Conservation (phyloP, 2,329 filamentous ascomycete genomes). For the Hypoxylon sp. region DNA sequence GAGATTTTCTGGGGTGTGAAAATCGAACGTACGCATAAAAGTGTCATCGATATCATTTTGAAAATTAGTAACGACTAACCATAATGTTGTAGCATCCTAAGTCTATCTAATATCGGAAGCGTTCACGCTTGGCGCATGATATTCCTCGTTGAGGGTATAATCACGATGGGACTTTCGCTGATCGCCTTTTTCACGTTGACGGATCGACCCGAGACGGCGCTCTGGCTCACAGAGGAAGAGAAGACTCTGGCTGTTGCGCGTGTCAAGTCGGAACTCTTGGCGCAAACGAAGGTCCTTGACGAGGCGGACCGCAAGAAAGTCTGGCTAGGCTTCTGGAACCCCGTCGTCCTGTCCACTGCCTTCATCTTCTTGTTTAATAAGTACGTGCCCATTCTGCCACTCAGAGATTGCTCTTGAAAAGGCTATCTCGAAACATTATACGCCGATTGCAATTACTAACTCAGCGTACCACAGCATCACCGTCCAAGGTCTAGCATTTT, state of each 20-base stretch:
- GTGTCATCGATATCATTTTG: background rate
- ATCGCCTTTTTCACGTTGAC: constrained; percentile 75
- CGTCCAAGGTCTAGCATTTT: constrained; percentile 78
- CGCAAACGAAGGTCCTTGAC: constrained; percentile 73
- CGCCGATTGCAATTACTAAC: constrained; percentile 55
- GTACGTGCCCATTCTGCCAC: constrained; percentile 19
- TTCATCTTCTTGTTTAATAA: constrained; percentile 51
- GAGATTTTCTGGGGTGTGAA: background rate
- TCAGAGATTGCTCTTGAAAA: constrained; percentile 51
- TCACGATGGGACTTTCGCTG: constrained; percentile 65
- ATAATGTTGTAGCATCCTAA: constrained; percentile 63
- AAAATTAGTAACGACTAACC: background rate
- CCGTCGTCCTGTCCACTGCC: constrained; percentile 58
- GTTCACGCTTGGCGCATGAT: constrained; percentile 51
- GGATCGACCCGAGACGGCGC: constrained; percentile 75
- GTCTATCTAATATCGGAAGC: constrained; percentile 64
- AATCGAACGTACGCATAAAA: background rate
- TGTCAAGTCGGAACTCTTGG: constrained; percentile 76
- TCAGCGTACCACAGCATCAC: constrained; percentile 64
- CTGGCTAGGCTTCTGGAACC: constrained; percentile 72
- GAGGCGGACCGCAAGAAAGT: constrained; percentile 71
- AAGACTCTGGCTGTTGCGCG: constrained; percentile 75
- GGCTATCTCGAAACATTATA: no score
- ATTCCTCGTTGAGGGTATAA: constrained; percentile 62
- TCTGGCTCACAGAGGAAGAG: constrained; percentile 75